Conservation (phyloP, 352 stramenopile species). For the Pythium myriotylum region DNA sequence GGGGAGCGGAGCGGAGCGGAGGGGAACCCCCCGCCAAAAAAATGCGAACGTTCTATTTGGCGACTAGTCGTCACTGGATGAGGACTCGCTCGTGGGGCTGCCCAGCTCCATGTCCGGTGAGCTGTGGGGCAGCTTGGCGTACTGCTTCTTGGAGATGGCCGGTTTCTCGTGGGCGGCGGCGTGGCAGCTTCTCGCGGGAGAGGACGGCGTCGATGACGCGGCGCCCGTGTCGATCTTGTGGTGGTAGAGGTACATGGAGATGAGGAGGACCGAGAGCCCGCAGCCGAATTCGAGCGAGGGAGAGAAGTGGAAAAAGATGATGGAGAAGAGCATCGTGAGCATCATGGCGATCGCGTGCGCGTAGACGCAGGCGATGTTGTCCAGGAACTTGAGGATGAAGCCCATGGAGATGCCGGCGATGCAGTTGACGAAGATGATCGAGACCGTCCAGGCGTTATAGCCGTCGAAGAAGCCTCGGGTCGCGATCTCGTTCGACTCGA, state of each 20-base stretch:
- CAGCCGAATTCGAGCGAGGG: constrained; percentile 85
- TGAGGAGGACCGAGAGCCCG: constrained; percentile 73
- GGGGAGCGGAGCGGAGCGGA: constrained; percentile 9
- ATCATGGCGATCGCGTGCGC: constrained; percentile 88
- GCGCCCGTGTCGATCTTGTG: constrained; percentile 45
- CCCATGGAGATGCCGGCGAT: constrained; percentile 76
- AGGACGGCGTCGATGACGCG: constrained; percentile 22
- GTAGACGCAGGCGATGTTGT: constrained; percentile 90
- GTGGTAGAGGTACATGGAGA: constrained; percentile 91
- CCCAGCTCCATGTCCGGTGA: constrained; percentile 35
- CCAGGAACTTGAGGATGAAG: constrained; percentile 86
- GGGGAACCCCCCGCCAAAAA: constrained; percentile 20
- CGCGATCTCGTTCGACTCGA: constrained; percentile 48
- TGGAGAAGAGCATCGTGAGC: constrained; percentile 87
- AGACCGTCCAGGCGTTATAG: constrained; percentile 81
- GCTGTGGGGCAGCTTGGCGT: constrained; percentile 46
- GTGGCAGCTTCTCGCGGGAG: constrained; percentile 12
- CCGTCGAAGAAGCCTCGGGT: constrained; percentile 71
- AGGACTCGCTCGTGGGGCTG: constrained; percentile 5
- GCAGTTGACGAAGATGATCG: constrained; percentile 77
- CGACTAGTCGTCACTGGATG: constrained; percentile 10
- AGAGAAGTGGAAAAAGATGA: constrained; percentile 85
- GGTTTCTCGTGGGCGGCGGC: constrained; percentile 8
- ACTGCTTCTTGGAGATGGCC: constrained; percentile 41
- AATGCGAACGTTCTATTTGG: too few species aligned